Conservation (phyloP, 768 basidiomycete genomes). For the Naganishia randhawae region DNA sequence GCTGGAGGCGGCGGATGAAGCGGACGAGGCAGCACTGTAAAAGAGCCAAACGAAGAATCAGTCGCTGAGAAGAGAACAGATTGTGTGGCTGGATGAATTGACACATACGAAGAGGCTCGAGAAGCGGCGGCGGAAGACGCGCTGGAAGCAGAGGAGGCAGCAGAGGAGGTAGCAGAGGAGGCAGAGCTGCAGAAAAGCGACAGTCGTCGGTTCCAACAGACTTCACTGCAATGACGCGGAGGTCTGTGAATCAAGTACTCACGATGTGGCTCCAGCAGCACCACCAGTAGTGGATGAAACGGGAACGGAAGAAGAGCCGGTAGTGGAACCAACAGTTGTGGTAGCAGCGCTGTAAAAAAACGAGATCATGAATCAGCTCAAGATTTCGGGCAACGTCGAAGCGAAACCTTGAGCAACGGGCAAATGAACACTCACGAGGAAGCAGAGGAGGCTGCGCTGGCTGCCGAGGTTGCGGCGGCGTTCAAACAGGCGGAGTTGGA, state of each 20-base stretch:
- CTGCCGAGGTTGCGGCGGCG: slow-evolving; percentile 35
- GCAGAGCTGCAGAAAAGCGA: neutral
- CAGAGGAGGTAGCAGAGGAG: slow-evolving; percentile 3
- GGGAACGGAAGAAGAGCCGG: slow-evolving; percentile 15
- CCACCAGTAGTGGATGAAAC: neutral
- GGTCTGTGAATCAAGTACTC: neutral
- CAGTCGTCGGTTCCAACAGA: neutral
- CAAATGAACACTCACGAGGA: slow-evolving; percentile 27
- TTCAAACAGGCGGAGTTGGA: slow-evolving; percentile 38
- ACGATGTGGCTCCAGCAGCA: slow-evolving; percentile 9
- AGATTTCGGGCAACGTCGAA: no score
- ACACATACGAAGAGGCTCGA: neutral
- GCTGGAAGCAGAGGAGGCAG: neutral
- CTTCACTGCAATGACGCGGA: neutral
- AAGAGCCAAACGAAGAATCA: neutral
- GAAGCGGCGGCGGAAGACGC: neutral
- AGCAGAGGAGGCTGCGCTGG: slow-evolving; percentile 23
- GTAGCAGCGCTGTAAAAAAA: slow-evolving; percentile 12
- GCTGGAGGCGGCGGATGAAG: neutral
- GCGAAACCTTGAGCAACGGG: slow-evolving; percentile 12
- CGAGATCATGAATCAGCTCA: slow-evolving; percentile 16
- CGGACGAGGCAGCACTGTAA: slow-evolving; percentile 5
- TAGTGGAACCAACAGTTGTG: slow-evolving; percentile 11
- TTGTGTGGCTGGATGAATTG: neutral
- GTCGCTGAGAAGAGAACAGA: neutral